These are phyloP conservation scores for Triticum turgidum DNA, from an alignment of 176 grass and related monocot species.

Conservation along the genomic window DNA sequence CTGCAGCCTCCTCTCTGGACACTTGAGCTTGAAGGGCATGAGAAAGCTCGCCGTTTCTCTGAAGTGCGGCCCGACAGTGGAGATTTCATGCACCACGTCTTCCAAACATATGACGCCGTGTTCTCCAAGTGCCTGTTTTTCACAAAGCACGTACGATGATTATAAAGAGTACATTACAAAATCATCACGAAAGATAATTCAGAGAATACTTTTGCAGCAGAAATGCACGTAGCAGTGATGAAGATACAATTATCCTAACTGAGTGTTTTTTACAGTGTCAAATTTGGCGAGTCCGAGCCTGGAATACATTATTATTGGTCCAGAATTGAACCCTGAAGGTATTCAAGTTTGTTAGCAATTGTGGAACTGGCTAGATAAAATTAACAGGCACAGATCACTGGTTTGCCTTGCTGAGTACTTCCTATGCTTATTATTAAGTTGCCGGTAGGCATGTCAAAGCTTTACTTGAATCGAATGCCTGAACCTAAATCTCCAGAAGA, in stretches of 20 bases:
- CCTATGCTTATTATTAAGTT: background rate
- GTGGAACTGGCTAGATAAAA: background rate
- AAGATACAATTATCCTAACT: background rate
- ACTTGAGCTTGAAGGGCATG: slow-evolving; percentile 70
- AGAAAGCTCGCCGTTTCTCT: slow-evolving; percentile 50
- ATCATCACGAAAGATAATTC: background rate
- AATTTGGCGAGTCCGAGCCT: background rate
- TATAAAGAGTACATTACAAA: background rate
- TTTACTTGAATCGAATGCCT: no score
- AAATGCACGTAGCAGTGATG: background rate
- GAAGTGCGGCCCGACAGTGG: slow-evolving; percentile 58
- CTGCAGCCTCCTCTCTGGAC: slow-evolving; percentile 59
- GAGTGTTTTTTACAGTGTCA: background rate
- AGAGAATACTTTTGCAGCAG: background rate
- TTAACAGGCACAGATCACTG: background rate
- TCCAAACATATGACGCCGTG: slow-evolving; percentile 70
- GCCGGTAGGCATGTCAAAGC: background rate
- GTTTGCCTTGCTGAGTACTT: background rate
- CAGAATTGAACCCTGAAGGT: background rate
- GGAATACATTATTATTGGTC: background rate
- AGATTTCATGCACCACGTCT: slow-evolving; percentile 62
- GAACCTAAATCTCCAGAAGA: background rate
- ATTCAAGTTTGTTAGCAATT: background rate
- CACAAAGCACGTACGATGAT: background rate
- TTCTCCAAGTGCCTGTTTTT: slow-evolving; percentile 50